These are phyloP conservation scores for Eutypa lata DNA, from an alignment of 2,329 filamentous ascomycete genomes.

Conservation along the genomic window DNA sequence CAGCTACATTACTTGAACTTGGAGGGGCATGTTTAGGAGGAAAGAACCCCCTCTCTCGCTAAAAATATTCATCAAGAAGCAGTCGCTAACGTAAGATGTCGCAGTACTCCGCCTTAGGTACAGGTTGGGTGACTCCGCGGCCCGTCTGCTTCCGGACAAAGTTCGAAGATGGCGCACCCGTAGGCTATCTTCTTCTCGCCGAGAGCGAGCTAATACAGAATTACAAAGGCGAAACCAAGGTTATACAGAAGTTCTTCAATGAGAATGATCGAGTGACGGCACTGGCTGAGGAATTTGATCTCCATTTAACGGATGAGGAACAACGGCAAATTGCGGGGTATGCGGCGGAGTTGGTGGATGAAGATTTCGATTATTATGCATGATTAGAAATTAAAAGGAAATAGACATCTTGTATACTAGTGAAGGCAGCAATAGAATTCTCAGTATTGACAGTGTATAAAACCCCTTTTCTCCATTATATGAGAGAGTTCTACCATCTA, in stretches of 20 bases:
- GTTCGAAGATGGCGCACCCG: background rate
- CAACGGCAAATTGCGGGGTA: background rate
- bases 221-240: background rate
- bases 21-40: too few relatives aligned
- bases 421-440: too few relatives aligned
- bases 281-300: background rate
- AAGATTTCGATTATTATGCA: background rate
- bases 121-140: background rate
- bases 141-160: background rate
- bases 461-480: too few relatives aligned
- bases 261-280: background rate
- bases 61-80: too few relatives aligned
- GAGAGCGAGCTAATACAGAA: background rate
- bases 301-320: background rate
- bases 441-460: too few relatives aligned
- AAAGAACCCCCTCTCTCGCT: too few relatives aligned
- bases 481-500: too few relatives aligned
- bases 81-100: too few relatives aligned
- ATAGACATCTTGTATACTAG: background rate
- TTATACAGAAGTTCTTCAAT: background rate
- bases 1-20: too few relatives aligned
- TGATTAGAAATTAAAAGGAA: background rate
- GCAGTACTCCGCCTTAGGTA: background rate
- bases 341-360: background rate
- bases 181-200: background rate